Evolutionary conservation across 2,329 filamentous ascomycete species (phyloP).

Genomic region (Beauveria varroae): DNA sequence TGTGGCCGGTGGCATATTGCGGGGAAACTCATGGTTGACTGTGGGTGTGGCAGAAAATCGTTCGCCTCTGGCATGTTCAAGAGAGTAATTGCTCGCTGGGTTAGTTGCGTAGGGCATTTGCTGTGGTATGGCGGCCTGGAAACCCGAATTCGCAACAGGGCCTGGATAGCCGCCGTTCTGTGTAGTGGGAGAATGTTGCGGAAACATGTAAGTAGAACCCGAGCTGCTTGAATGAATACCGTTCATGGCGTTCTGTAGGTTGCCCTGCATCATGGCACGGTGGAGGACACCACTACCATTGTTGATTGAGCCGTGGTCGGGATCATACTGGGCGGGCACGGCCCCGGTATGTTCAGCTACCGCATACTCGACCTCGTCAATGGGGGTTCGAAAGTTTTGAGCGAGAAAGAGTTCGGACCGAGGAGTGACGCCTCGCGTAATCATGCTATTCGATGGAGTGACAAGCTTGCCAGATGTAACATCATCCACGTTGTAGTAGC

Average conservation of each 20-base stretch:
- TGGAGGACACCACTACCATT: conserved; percentile 16
- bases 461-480: conserved; percentile 55
- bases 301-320: conserved; percentile 11
- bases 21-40: conserved; percentile 18
- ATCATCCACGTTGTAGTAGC: conserved; percentile 79
- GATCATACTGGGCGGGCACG: conserved; percentile 12
- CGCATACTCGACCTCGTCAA: conserved; percentile 49
- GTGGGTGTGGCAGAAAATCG: conserved; percentile 14
- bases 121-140: background rate
- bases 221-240: background rate
- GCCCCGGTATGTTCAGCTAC: conserved; percentile 12
- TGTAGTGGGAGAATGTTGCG: background rate
- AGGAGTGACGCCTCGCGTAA: conserved; percentile 37
- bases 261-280: conserved; percentile 20
- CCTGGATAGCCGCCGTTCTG: background rate
- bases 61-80: conserved; percentile 13
- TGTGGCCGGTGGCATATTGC: conserved; percentile 19
- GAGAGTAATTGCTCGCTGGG: conserved; percentile 16
- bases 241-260: conserved; percentile 14
- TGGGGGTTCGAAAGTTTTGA: conserved; percentile 59
- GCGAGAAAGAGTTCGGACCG: conserved; percentile 50
- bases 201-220: background rate
- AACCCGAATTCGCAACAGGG: background rate
- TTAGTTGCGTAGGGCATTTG: background rate
- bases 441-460: conserved; percentile 46